These are phyloP conservation scores for Aspergillus avenaceus DNA, from an alignment of 495 filamentous ascomycete species.

Conservation along the genomic window DNA sequence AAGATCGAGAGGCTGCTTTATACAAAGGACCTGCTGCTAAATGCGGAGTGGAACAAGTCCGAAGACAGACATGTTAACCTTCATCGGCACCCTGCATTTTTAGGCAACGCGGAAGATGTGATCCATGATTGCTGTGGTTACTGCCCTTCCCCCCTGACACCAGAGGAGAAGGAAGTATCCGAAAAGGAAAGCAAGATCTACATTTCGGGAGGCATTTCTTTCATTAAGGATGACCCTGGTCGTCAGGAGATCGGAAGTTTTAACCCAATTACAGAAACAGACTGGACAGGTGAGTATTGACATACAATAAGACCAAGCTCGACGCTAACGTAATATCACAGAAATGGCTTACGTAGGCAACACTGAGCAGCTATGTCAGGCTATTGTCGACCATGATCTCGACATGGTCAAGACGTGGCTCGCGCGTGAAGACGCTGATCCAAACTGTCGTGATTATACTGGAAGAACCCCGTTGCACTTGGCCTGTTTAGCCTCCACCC, in stretches of 20 bases:
- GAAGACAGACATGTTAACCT: slow-evolving; percentile 67
- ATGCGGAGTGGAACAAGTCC: slow-evolving; percentile 78
- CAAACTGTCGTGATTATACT: slow-evolving; percentile 69
- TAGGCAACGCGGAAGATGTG: slow-evolving; percentile 63
- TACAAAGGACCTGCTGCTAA: slow-evolving; percentile 75
- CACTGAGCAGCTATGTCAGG: slow-evolving; percentile 66
- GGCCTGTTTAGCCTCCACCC: slow-evolving; percentile 60
- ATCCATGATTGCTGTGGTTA: slow-evolving; percentile 74
- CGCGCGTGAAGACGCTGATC: slow-evolving; percentile 52
- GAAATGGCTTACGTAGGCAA: slow-evolving; percentile 70
- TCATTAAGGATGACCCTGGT: slow-evolving; percentile 75
- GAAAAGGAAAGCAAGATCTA: slow-evolving; percentile 69
- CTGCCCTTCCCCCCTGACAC: slow-evolving; percentile 63
- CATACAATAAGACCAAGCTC: too few relatives aligned
- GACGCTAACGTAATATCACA: slow-evolving; percentile 4
- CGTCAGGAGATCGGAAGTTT: slow-evolving; percentile 69
- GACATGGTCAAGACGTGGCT: slow-evolving; percentile 67
- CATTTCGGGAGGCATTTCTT: slow-evolving; percentile 63
- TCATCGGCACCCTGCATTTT: slow-evolving; percentile 75
- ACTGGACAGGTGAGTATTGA: slow-evolving; percentile 71
- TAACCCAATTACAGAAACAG: slow-evolving; percentile 73
- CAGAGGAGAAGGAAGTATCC: slow-evolving; percentile 64
- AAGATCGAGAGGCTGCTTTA: slow-evolving; percentile 77
- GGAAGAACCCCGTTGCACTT: slow-evolving; percentile 77
- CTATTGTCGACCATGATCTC: slow-evolving; percentile 67